Conservation (phyloP, 371 early-diverging fungal species). For the Choanephora cucurbitarum region DNA sequence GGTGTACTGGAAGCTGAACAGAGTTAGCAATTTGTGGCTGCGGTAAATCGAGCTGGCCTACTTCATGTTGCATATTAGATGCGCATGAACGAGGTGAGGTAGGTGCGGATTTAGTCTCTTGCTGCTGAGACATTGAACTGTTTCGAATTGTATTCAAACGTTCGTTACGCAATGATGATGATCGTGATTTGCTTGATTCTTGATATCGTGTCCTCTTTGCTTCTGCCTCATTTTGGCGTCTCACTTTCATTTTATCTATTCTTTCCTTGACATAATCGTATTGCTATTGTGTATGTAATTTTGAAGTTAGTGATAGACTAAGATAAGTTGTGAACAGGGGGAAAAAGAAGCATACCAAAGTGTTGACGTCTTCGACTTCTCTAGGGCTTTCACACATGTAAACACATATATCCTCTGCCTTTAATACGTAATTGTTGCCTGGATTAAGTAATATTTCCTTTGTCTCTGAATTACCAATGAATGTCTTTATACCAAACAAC, state of each 20-base stretch:
- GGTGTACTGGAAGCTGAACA: too few species aligned
- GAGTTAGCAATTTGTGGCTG: slow-evolving; percentile 3
- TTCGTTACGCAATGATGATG: slow-evolving; percentile 14
- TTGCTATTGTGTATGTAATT: neutral
- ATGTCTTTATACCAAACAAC: slow-evolving; percentile 62
- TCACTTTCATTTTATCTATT: slow-evolving; percentile 4
- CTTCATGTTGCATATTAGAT: neutral
- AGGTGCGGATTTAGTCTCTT: slow-evolving; percentile 5
- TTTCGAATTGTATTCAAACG: slow-evolving; percentile 1
- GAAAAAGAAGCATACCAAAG: slow-evolving; percentile 27
- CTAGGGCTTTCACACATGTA: slow-evolving; percentile 66
- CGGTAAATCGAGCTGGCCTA: neutral
- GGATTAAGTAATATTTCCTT: slow-evolving; percentile 67
- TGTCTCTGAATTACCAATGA: slow-evolving; percentile 19
- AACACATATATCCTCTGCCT: slow-evolving; percentile 55
- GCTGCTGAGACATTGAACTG: neutral
- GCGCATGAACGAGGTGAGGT: slow-evolving; percentile 4
- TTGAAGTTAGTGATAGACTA: neutral
- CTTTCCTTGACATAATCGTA: slow-evolving; percentile 10
- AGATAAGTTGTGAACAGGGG: neutral
- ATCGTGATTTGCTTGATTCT: slow-evolving; percentile 2
- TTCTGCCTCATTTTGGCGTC: slow-evolving; percentile 1
- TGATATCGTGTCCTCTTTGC: neutral
- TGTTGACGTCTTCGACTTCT: slow-evolving; percentile 52
- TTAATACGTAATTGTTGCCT: slow-evolving; percentile 57